Evolutionary conservation across 495 filamentous ascomycete genomes (phyloP), one percentile per base, ranked within the genome.

Genomic region (Apodospora peruviana): DNA sequence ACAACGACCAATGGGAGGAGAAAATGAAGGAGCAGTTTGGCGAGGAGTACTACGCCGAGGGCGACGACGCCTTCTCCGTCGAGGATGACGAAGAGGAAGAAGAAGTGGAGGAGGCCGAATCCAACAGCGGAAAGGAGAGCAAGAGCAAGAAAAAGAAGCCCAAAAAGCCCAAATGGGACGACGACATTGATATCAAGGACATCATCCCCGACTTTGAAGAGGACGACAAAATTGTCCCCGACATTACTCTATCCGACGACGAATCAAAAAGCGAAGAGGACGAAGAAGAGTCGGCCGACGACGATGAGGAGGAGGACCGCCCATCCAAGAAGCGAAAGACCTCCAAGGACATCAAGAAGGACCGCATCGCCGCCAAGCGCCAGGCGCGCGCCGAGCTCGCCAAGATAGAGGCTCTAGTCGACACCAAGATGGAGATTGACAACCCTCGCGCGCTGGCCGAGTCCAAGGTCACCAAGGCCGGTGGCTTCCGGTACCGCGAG

Each of bases 171-270:
- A 87, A 83, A 47, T 98, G 90, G 88, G 87, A 95, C 50, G 89
- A 96, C 56, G 93, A 98, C 58, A 96, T 97, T 58, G 90, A 95
- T 58, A 96, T 97, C 69, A 86, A 83, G 22, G 91, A 98, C 63
- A 68, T 98, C 23, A 68, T 96, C 34, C 90, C 90, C 2, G 88
- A 93, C 49, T 96, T 94, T 59, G 80, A 7, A 14, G 27, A 32
- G 7, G 37, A 87, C 12, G 82, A 83, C 24, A 72, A 73, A 18
- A 64, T 70, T 9, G 75, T 74, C 11, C 79, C 82, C 19, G 60
- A 66, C 0, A 65, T 85, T 40, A 70, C 72, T 1, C 66, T 83
- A 2, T 78, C 80, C 2, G 74, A 76, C n/a, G 77, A 62, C 17
- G 56, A 65, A 2, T n/a, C 12, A n/a, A 5, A 10, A 5, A n/a